phyloP scores from a whole-genome alignment of 805 yeast species.

The Blastobotrys terrestris region DNA sequence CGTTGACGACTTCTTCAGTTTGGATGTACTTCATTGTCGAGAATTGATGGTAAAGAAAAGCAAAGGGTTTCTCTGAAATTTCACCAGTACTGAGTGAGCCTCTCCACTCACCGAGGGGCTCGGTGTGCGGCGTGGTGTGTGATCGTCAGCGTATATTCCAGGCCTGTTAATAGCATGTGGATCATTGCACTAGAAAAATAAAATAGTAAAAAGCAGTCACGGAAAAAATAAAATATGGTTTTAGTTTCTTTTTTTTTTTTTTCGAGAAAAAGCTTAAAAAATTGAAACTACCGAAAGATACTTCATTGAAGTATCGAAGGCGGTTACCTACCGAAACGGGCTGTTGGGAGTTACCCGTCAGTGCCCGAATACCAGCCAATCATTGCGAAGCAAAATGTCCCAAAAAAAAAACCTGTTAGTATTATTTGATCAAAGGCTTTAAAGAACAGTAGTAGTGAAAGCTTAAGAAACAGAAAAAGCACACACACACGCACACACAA shows the following conservation, averaged over 20 bases:
- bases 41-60: neutral
- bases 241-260: too few relatives aligned
- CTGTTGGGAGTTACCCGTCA: neutral
- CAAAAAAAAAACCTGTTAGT: neutral
- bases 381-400: neutral
- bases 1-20: constrained; percentile 74
- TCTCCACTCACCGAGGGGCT: too few relatives aligned
- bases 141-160: neutral
- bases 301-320: neutral
- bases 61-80: too few relatives aligned
- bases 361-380: neutral
- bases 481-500: neutral
- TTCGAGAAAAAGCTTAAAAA: too few relatives aligned
- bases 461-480: too few relatives aligned
- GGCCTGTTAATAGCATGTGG: neutral
- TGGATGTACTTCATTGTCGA: constrained; percentile 71
- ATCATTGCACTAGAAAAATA: too few relatives aligned
- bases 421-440: too few relatives aligned
- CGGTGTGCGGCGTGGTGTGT: neutral
- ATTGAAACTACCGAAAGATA: too few relatives aligned
- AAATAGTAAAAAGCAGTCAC: neutral
- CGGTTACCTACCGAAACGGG: neutral
- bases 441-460: too few relatives aligned
- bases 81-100: too few relatives aligned
- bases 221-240: neutral